Evolutionary conservation across 164 flowering plant species (phyloP).

Genomic region (Saururus chinensis): DNA sequence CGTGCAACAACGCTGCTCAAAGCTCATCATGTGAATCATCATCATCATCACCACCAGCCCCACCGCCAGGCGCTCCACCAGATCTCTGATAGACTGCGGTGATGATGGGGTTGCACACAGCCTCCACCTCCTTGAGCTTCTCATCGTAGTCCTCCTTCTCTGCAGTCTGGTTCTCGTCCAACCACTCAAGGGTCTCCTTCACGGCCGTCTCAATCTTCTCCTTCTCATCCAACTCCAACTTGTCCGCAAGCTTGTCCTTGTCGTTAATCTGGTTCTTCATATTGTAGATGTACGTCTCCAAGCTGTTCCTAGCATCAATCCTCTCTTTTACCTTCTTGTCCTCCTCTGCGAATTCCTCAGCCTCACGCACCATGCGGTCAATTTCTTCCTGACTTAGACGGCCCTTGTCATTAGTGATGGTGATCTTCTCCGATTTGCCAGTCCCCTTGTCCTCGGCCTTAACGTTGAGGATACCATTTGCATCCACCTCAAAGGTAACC

Average conservation of each 20-base stretch:
- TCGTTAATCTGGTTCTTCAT: slow-evolving; percentile 75
- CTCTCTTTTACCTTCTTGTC: slow-evolving; percentile 83
- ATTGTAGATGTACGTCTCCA: slow-evolving; percentile 78
- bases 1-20: slow-evolving; percentile 10
- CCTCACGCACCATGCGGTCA: slow-evolving; percentile 77
- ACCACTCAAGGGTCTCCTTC: slow-evolving; percentile 79
- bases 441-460: slow-evolving; percentile 79
- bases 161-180: slow-evolving; percentile 72
- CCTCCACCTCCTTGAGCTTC: slow-evolving; percentile 81
- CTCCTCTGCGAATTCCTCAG: slow-evolving; percentile 86
- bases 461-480: slow-evolving; percentile 75
- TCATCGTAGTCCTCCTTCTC: slow-evolving; percentile 84
- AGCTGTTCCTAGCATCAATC: slow-evolving; percentile 79
- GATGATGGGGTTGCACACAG: slow-evolving; percentile 79
- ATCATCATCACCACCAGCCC: slow-evolving; percentile 34
- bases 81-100: slow-evolving; percentile 72
- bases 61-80: slow-evolving; percentile 65
- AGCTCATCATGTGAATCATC: slow-evolving; percentile 68
- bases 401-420: slow-evolving; percentile 86
- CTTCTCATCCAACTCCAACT: slow-evolving; percentile 75
- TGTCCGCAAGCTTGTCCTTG: slow-evolving; percentile 85
- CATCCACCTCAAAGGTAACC: slow-evolving; percentile 80
- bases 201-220: slow-evolving; percentile 68
- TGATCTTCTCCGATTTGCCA: slow-evolving; percentile 73
- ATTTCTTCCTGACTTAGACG: slow-evolving; percentile 78